These are phyloP conservation scores for Cercospora sesami DNA, from an alignment of 2,329 filamentous ascomycete genomes.

Conservation along the genomic window DNA sequence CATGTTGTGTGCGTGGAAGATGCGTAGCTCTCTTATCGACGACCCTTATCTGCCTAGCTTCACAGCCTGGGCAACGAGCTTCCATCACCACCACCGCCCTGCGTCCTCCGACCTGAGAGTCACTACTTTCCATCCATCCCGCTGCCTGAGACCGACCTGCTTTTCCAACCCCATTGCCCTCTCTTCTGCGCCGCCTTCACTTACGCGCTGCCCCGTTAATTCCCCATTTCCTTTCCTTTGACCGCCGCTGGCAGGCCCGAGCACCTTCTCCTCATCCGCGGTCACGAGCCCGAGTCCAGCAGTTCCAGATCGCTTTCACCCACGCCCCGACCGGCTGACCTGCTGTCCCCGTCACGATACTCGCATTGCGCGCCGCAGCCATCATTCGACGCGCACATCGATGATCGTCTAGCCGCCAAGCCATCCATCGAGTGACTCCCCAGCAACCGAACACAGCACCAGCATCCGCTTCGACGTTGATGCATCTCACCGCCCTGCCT, in stretches of 20 bases:
- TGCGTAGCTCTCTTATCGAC: background rate
- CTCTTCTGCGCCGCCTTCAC: slow-evolving; percentile 5
- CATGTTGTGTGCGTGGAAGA: background rate
- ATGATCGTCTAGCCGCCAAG: slow-evolving; percentile 5
- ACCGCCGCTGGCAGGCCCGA: slow-evolving; percentile 2
- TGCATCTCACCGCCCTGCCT: background rate
- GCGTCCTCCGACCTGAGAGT: background rate
- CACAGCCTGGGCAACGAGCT: background rate
- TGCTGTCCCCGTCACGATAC: background rate
- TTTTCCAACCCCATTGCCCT: background rate
- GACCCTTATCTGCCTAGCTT: background rate
- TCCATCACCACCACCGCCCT: slow-evolving; percentile 1
- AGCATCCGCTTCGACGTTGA: background rate
- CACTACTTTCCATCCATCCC: background rate
- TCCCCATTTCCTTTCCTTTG: background rate
- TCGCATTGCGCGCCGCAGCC: background rate
- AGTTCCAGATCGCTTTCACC: background rate
- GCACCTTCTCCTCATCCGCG: background rate
- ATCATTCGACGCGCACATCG: slow-evolving; percentile 1
- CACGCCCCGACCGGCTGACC: background rate
- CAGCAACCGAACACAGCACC: background rate
- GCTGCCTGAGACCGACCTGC: background rate
- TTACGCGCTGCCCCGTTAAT: slow-evolving; percentile 6
- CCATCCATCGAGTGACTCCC: slow-evolving; percentile 1
- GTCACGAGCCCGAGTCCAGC: slow-evolving; percentile 6